Base-by-base conservation (phyloP, 768 basidiomycete genomes). In the Asterophora lycoperdoides region DNA sequence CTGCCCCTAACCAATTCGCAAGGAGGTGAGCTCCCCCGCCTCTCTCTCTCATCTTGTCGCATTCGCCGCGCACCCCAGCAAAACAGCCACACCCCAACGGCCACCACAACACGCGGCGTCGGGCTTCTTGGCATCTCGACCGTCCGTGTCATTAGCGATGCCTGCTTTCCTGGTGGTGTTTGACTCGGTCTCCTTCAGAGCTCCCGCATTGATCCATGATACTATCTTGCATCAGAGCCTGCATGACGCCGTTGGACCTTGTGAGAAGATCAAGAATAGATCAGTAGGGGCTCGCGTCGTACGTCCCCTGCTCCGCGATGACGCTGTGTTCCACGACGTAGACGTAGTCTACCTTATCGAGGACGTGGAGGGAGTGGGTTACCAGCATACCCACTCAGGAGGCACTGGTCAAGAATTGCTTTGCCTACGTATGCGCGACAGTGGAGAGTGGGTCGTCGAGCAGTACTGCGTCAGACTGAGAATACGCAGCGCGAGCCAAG, bases 381-480 rank as follows among this genome's bases (percentile, higher is more conserved):
- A 84, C 83, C 11, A 86, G 69, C 13, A 86, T 67, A 9, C 0
- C 81, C 77, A 18, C 60, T 61, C n/a, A 79, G 64, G 5, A 88
- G 61, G 56, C 84, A 86, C 34, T 83, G 68, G 15, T 86, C 78
- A 3, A 87, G 56, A 41, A 87, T 78, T 26, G 72, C 72, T 53
- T 81, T 81, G 10, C 84, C 83, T 4, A 90, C 88, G 55, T 86
- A 81, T 0, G 86, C 79, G 53, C 89, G 5, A 91, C 82, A 0
- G 89, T 88, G 29, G 82, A 81, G 29, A 92, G 75, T 11, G 89
- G 85, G 59, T 93, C 90, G 58, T 93, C 89, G 19, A 92, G 73
- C 11, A 92, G 75, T 35, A 89, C 80, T 45, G 91, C 75, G 48
- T 89, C 84, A 1, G 84, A 74, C 0, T 75, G 67, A 2, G 86